These are phyloP conservation scores for Oryza meyeriana DNA, from an alignment of 176 grass and related monocot genomes.

Conservation along the genomic window DNA sequence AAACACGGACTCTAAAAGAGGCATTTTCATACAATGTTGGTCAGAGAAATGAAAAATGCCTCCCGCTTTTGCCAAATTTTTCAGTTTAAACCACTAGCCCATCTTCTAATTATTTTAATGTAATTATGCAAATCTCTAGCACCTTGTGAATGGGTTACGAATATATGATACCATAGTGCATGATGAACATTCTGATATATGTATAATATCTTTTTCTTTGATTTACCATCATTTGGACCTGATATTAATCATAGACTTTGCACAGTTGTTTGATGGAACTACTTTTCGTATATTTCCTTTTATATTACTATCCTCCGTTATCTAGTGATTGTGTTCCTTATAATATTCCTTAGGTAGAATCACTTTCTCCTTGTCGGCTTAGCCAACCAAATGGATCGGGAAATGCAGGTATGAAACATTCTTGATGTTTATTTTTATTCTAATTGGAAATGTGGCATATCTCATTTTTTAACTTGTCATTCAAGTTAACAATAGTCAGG, in stretches of 20 bases:
- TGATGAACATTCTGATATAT: background rate
- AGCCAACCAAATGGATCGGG: slow-evolving; percentile 24
- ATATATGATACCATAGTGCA: background rate
- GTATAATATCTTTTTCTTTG: background rate
- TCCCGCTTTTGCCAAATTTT: background rate
- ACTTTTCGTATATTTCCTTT: background rate
- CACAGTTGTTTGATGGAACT: background rate
- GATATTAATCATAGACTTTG: background rate
- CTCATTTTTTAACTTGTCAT: slow-evolving; percentile 34
- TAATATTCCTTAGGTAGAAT: slow-evolving; percentile 52
- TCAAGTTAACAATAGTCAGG: slow-evolving; percentile 47
- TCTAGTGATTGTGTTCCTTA: background rate
- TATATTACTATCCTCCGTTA: slow-evolving; percentile 1
- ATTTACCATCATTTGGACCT: background rate
- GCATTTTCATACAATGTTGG: background rate
- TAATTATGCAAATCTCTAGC: background rate
- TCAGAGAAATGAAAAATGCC: background rate
- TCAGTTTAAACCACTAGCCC: background rate
- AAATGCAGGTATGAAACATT: slow-evolving; percentile 54
- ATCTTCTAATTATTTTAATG: background rate
- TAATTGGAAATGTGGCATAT: background rate
- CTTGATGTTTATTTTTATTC: slow-evolving; percentile 13
- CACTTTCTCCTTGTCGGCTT: slow-evolving; percentile 45
- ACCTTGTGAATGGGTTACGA: background rate
- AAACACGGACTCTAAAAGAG: background rate